phyloP scores from a whole-genome alignment of 768 basidiomycete species.

The Lactifluus volemus region DNA sequence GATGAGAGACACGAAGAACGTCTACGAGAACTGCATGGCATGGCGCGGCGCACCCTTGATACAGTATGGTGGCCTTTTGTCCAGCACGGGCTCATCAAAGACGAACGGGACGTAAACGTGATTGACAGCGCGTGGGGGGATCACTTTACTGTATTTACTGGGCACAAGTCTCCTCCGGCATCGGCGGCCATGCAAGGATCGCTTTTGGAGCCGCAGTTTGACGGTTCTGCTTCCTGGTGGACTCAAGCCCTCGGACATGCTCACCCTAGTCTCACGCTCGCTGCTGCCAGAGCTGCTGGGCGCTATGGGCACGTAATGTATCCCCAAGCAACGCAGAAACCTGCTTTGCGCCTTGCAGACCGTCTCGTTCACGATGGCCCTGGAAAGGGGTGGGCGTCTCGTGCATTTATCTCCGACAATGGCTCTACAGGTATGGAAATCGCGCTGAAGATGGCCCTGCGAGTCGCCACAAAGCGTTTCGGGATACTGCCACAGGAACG shows the following conservation, averaged over 20 bases:
- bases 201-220: constrained; percentile 56
- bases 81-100: constrained; percentile 69
- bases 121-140: constrained; percentile 88
- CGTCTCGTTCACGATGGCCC: constrained; percentile 65
- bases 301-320: constrained; percentile 98
- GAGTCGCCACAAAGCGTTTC: constrained; percentile 46
- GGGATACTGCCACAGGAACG: constrained; percentile 32
- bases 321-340: constrained; percentile 78
- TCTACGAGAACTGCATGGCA: constrained; percentile 63
- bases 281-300: constrained; percentile 84
- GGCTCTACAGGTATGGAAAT: constrained; percentile 96
- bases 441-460: constrained; percentile 94
- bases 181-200: constrained; percentile 26
- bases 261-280: constrained; percentile 64
- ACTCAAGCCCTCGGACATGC: constrained; percentile 89
- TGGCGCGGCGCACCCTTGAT: constrained; percentile 70
- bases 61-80: constrained; percentile 97
- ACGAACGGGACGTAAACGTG: constrained; percentile 69
- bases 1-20: constrained; percentile 56
- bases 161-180: constrained; percentile 16
- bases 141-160: constrained; percentile 68
- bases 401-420: constrained; percentile 90
- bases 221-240: constrained; percentile 98
- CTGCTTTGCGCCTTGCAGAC: constrained; percentile 80
- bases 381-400: constrained; percentile 83